Evolutionary conservation across 2,329 filamentous ascomycete genomes (phyloP), one percentile per base, ranked within the genome.

Genomic region (Davidsoniella virescens): DNA sequence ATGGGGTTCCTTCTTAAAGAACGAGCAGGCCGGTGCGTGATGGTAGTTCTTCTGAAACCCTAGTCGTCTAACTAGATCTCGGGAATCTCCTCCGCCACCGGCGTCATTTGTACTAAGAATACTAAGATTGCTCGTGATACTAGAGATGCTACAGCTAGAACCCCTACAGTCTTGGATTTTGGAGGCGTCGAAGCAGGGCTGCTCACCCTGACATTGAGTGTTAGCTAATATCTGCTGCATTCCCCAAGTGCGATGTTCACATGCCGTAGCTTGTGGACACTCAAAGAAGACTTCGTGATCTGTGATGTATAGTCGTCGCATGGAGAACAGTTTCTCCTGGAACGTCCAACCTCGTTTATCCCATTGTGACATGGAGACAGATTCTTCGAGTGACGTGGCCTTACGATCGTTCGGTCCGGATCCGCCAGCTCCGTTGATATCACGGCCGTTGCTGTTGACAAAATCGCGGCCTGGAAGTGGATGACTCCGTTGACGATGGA

Each of bases 331-430:
- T 0, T 48, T 54, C 46, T 55, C 54, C 36, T 55, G 54, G 29
- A 54, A 55, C 2, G 54, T 55, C 54, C 54, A 55, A 1, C 50
- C 54, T 4, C 54, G 50, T 12, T 29, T 39, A 9, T 55, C 51
- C 50, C 50, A 54, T 0, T 48, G n/a, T 2, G 52, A 52, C 1
- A 29, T 8, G 20, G 45, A 44, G 18, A 52, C 50, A 2, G 47
- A 29, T 38, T 39, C 29, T 14, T 49, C 47, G n/a, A 49, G 38
- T 3, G 47, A 17, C 25, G 48, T 25, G 16, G 37, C n/a, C 6
- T 25, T n/a, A 18, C 40, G 40, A 12, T 43, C 40, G 17, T 18
- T 3, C 3, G 17, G 10, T 12, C 23, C 40, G 12, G 5, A 33
- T 33, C 29, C 29, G 8, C 29, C 29, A 10, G 8, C 29, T 33